Evolutionary conservation across 2,329 filamentous ascomycete genomes (phyloP).

Genomic region (Colletotrichum lini): DNA sequence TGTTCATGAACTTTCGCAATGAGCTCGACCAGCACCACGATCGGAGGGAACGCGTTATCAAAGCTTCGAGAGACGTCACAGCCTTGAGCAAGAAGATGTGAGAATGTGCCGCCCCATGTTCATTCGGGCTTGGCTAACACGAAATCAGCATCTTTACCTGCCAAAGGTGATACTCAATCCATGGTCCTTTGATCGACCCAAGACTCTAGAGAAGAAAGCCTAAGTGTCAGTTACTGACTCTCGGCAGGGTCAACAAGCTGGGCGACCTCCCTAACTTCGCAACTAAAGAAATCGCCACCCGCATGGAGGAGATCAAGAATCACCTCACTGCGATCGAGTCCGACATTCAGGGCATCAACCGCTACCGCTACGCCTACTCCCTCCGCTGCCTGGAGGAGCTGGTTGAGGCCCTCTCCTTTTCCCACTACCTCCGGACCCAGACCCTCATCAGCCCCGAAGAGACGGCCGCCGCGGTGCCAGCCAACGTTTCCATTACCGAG

Average conservation of each 20-base stretch:
- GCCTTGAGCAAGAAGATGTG: conserved; percentile 98
- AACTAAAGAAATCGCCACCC: conserved; percentile 77
- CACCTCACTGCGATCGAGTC: conserved; percentile 77
- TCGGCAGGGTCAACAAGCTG: conserved; percentile 35
- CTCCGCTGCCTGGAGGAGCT: conserved; percentile 94
- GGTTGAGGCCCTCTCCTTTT: conserved; percentile 91
- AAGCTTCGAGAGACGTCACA: conserved; percentile 92
- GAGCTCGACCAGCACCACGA: conserved; percentile 97
- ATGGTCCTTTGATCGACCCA: background rate
- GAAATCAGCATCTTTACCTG: conserved; percentile 54
- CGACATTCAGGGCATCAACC: conserved; percentile 85
- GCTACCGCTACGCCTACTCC: conserved; percentile 84
- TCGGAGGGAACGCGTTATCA: conserved; percentile 89
- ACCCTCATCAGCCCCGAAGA: conserved; percentile 79
- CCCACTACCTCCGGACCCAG: conserved; percentile 87
- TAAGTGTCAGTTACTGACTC: conserved; percentile 24
- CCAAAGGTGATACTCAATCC: conserved; percentile 52
- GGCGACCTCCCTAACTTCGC: conserved; percentile 58
- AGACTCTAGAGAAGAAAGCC: background rate
- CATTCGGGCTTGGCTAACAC: conserved; percentile 3
- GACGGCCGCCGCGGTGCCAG: conserved; percentile 63
- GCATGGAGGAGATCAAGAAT: conserved; percentile 78
- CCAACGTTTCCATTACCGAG: conserved; percentile 75
- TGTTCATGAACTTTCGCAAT: conserved; percentile 89
- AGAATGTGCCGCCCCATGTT: conserved; percentile 45